Base-by-base conservation (phyloP, 768 basidiomycete genomes). In the Macrolepiota fuliginosa region DNA sequence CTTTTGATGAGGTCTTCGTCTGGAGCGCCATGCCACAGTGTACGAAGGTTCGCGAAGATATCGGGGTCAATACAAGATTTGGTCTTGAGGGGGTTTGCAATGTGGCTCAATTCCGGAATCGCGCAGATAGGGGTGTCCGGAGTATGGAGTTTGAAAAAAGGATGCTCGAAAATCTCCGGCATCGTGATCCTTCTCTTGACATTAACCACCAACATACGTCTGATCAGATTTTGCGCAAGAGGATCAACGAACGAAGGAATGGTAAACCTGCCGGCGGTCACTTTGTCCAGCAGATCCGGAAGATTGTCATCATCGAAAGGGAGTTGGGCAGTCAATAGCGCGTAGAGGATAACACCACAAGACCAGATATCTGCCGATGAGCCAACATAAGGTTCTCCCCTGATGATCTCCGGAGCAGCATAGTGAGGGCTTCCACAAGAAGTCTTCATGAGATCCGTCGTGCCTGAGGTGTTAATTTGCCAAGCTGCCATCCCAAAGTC, bases 401-500 rank as follows among this genome's bases (percentile, higher is more conserved):
- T 81, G 64, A 96, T 84, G 60, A 98, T 88, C 76, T 98, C 96
- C 0, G 96, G 95, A 12, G 92, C 91, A 17, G 94, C 94, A 62
- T 98, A 97, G 72, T 97, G 96, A 58, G 95, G 95, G 66, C 91
- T 94, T 32, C 96, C 96, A 66, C 96, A 97, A 24, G 91, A 90
- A 0, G 95, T 97, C 67, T 83, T 83, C 54, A 97, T 80, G 46
- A 61, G 54, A 27, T 55, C 60, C 42, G 81, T 79, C 12, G 76
- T 79, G 54, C 74, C 77, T 25, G 70, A 67, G 10, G 72, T 65
- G 39, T 81, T 80, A 63, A 84, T 83, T 73, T 94, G 91, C 89
- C 92, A 95, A 36, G 91, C 91, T 3, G 95, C 94, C 92, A 97
- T 95, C n/a, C 96, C 95, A 71, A 97, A 96, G 75, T 98, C 96